Conservation (phyloP, 768 basidiomycete species). For the Lactarius pseudohatsudake region DNA sequence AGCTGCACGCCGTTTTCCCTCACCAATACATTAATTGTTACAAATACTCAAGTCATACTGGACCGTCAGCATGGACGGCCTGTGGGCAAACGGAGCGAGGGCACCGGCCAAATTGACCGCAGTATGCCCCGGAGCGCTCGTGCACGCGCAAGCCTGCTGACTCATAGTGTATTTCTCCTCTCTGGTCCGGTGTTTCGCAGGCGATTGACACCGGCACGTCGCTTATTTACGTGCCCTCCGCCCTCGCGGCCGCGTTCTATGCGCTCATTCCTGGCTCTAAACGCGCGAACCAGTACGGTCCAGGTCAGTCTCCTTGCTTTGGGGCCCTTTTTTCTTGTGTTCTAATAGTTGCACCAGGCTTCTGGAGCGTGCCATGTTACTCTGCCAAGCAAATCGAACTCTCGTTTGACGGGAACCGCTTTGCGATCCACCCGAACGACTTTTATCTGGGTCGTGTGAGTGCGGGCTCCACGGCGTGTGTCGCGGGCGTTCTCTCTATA, state of each 20-base stretch:
- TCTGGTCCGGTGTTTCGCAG: constrained; percentile 35
- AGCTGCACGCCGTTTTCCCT: neutral
- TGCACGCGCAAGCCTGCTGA: neutral
- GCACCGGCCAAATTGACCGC: constrained; percentile 38
- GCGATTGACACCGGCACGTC: constrained; percentile 71
- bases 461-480: constrained; percentile 47
- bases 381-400: constrained; percentile 41
- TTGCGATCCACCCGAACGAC: constrained; percentile 47
- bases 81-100: constrained; percentile 38
- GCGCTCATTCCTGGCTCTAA: constrained; percentile 49
- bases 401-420: constrained; percentile 43
- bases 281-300: constrained; percentile 44
- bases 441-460: constrained; percentile 53
- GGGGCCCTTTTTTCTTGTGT: too few relatives aligned
- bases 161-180: neutral
- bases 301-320: constrained; percentile 35
- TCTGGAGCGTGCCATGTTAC: constrained; percentile 57
- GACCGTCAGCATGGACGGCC: constrained; percentile 50
- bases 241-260: constrained; percentile 49
- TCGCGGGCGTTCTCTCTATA: constrained; percentile 54
- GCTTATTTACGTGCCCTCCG: constrained; percentile 55
- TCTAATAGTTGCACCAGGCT: constrained; percentile 36
- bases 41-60: constrained; percentile 52
- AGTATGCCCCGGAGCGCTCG: neutral
- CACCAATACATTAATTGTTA: neutral